These are phyloP conservation scores for Plicaturopsis crispa DNA, from an alignment of 768 basidiomycete species.

Conservation along the genomic window DNA sequence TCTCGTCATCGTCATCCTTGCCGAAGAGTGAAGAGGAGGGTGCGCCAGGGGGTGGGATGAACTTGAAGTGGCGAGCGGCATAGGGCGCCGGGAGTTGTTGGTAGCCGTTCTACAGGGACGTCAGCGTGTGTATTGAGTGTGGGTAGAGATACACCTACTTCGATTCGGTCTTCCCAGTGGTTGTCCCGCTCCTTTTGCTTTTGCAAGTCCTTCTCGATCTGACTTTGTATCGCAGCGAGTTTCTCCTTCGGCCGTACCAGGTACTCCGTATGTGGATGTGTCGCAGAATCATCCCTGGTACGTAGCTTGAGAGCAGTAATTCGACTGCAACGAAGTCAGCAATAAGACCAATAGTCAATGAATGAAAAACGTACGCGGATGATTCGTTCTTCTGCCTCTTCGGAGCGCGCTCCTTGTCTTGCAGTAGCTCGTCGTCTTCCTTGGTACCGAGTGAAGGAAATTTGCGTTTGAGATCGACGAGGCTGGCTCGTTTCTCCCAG, in stretches of 20 bases:
- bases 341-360: conserved; percentile 8
- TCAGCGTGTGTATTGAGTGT: conserved; percentile 7
- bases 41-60: conserved; percentile 33
- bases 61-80: conserved; percentile 61
- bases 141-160: conserved; percentile 38
- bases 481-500: conserved; percentile 71
- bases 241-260: conserved; percentile 63
- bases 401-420: conserved; percentile 60
- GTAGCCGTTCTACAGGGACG: conserved; percentile 50
- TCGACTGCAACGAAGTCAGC: conserved; percentile 22
- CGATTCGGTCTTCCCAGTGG: conserved; percentile 82
- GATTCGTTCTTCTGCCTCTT: conserved; percentile 45
- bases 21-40: conserved; percentile 19
- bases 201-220: conserved; percentile 54
- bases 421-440: conserved; percentile 63
- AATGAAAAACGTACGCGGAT: neutral
- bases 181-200: conserved; percentile 68
- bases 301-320: conserved; percentile 47
- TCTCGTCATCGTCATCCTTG: conserved; percentile 19
- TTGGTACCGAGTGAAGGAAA: conserved; percentile 52
- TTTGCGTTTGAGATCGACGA: conserved; percentile 77
- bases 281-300: conserved; percentile 33
- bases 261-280: conserved; percentile 38
- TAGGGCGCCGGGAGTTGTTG: conserved; percentile 54
- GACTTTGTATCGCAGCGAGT: conserved; percentile 45